phyloP scores from a whole-genome alignment of 1,284 basidiomycete genomes.

The Vanrija pseudolonga region DNA sequence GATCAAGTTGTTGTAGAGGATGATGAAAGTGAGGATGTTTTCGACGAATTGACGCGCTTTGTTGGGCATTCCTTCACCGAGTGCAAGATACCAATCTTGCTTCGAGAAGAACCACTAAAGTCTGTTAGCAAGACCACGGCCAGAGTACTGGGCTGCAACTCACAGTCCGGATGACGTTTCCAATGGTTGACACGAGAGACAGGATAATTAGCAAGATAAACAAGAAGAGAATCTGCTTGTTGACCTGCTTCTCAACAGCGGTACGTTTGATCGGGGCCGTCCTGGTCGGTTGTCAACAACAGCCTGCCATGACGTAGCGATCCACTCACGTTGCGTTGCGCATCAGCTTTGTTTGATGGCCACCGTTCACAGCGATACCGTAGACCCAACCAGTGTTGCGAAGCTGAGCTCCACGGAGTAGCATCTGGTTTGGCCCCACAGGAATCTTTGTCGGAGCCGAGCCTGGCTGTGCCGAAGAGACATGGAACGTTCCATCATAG shows the following conservation, averaged over 20 bases:
- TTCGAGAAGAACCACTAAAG: constrained; percentile 72
- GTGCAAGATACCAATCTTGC: constrained; percentile 75
- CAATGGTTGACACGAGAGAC: constrained; percentile 87
- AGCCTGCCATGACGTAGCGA: background rate
- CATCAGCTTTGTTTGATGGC: constrained; percentile 98
- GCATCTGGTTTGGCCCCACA: constrained; percentile 88
- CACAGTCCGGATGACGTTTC: constrained; percentile 74
- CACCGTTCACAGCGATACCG: constrained; percentile 89
- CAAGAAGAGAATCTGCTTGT: constrained; percentile 93
- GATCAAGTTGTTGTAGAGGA: constrained; percentile 98
- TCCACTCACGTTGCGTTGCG: constrained; percentile 74
- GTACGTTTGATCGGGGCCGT: constrained; percentile 96
- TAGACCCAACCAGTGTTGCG: constrained; percentile 97
- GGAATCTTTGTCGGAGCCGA: constrained; percentile 67
- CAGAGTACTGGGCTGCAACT: constrained; percentile 9
- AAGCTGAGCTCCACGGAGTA: constrained; percentile 90
- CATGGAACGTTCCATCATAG: constrained; percentile 75
- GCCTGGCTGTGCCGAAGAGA: constrained; percentile 48
- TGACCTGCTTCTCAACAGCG: constrained; percentile 93
- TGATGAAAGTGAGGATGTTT: constrained; percentile 97
- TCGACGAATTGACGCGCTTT: constrained; percentile 75
- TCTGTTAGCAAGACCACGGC: background rate
- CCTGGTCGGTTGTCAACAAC: constrained; percentile 49
- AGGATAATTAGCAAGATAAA: constrained; percentile 83
- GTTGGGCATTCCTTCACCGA: constrained; percentile 42